Evolutionary conservation across 176 grass and related monocot species (phyloP).

Genomic region (Triticum urartu): DNA sequence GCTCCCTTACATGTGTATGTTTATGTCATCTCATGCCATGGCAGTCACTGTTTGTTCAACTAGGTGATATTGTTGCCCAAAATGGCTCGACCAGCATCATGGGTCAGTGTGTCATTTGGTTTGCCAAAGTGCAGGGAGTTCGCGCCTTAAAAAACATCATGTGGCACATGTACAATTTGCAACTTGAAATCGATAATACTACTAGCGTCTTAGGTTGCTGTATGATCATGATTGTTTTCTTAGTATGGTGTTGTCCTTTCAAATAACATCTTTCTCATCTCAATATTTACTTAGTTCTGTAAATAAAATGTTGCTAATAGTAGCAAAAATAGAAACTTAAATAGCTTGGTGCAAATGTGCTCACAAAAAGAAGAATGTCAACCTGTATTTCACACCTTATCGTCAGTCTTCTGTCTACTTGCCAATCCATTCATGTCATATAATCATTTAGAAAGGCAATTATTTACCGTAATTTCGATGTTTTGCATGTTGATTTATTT

Average conservation of each 20-base stretch:
- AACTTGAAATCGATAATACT: slow-evolving; percentile 12
- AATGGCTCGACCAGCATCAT: slow-evolving; percentile 83
- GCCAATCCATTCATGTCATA: too few relatives aligned
- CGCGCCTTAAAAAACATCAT: slow-evolving; percentile 51
- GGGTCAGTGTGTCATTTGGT: slow-evolving; percentile 73
- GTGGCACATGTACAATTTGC: too few relatives aligned
- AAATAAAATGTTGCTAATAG: slow-evolving; percentile 16
- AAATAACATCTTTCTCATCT: neutral
- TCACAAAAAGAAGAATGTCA: slow-evolving; percentile 67
- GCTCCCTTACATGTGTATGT: too few relatives aligned
- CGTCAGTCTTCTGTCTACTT: too few relatives aligned
- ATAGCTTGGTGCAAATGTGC: slow-evolving; percentile 68
- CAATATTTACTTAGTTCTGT: neutral
- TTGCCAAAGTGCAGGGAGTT: slow-evolving; percentile 54
- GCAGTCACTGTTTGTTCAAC: too few relatives aligned
- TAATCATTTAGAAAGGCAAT: too few relatives aligned
- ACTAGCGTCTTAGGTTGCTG: neutral
- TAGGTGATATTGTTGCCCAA: slow-evolving; percentile 69
- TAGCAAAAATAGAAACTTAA: slow-evolving; percentile 59
- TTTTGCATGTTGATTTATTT: too few relatives aligned
- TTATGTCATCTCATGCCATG: too few relatives aligned
- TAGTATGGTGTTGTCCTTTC: neutral
- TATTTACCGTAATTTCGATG: too few relatives aligned
- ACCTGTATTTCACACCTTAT: neutral
- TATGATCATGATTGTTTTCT: neutral